These are phyloP conservation scores for Aspergillus amoenus DNA, from an alignment of 2,329 filamentous ascomycete genomes.

Conservation along the genomic window DNA sequence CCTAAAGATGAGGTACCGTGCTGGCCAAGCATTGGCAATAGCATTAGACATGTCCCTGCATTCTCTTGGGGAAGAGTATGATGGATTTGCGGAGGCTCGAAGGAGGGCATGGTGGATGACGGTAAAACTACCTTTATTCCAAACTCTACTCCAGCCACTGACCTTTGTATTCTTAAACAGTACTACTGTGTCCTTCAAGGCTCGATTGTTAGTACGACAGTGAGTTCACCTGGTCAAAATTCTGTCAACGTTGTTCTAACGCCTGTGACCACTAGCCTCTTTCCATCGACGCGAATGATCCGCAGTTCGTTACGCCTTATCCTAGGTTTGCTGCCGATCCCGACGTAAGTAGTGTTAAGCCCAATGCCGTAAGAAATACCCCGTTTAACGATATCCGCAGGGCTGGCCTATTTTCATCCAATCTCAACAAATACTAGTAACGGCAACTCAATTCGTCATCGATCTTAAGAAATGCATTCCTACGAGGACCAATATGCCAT, in stretches of 20 bases:
- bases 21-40: slow-evolving; percentile 44
- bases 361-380: neutral
- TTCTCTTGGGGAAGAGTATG: slow-evolving; percentile 31
- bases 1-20: slow-evolving; percentile 47
- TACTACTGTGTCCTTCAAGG: slow-evolving; percentile 47
- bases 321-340: slow-evolving; percentile 40
- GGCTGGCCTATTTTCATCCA: slow-evolving; percentile 46
- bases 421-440: slow-evolving; percentile 43
- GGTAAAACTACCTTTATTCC: slow-evolving; percentile 26
- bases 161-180: slow-evolving; percentile 21
- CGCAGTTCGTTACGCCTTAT: slow-evolving; percentile 44
- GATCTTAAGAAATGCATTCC: slow-evolving; percentile 42
- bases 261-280: slow-evolving; percentile 32
- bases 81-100: slow-evolving; percentile 41
- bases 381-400: slow-evolving; percentile 20
- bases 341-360: slow-evolving; percentile 31
- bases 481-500: slow-evolving; percentile 35
- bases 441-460: slow-evolving; percentile 42
- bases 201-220: slow-evolving; percentile 46
- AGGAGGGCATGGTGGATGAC: slow-evolving; percentile 51
- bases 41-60: slow-evolving; percentile 47
- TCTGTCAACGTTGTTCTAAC: neutral
- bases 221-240: slow-evolving; percentile 23
- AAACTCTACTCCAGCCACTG: neutral
- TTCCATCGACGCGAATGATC: slow-evolving; percentile 45